Conservation (phyloP, 2,329 filamentous ascomycete species). For the Penicillium palitans region DNA sequence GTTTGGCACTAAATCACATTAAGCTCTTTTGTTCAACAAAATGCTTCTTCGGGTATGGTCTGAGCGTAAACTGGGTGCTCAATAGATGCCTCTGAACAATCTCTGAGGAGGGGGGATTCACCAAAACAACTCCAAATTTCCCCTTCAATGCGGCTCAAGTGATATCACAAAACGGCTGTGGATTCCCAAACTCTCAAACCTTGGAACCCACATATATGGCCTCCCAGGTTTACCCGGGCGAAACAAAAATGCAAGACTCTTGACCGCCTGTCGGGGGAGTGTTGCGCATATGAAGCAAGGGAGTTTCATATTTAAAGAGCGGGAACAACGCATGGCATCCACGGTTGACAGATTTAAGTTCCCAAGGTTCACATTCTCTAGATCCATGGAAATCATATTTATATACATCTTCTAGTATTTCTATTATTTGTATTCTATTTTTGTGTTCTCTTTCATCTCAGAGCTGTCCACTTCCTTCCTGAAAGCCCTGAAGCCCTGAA, state of each 20-base stretch:
- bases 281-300: conserved; percentile 5
- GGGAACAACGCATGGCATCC: conserved; percentile 1
- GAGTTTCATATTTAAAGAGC: conserved; percentile 5
- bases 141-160: conserved; percentile 1
- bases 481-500: too few relatives aligned
- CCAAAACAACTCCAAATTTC: neutral
- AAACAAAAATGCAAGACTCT: neutral
- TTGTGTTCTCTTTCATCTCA: neutral
- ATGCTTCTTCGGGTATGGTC: too few relatives aligned
- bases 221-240: neutral
- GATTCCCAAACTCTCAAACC: neutral
- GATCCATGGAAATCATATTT: conserved; percentile 3
- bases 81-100: too few relatives aligned
- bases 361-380: neutral
- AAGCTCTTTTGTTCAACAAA: too few relatives aligned
- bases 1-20: too few relatives aligned
- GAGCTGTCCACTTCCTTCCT: too few relatives aligned
- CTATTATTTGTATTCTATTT: neutral
- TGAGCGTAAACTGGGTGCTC: too few relatives aligned
- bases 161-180: neutral
- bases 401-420: neutral
- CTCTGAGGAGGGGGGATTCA: too few relatives aligned
- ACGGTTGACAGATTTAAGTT: neutral
- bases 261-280: conserved; percentile 1
- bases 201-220: too few relatives aligned